phyloP scores from a whole-genome alignment of 2,329 filamentous ascomycete genomes.

The Sclerotinia minor region DNA sequence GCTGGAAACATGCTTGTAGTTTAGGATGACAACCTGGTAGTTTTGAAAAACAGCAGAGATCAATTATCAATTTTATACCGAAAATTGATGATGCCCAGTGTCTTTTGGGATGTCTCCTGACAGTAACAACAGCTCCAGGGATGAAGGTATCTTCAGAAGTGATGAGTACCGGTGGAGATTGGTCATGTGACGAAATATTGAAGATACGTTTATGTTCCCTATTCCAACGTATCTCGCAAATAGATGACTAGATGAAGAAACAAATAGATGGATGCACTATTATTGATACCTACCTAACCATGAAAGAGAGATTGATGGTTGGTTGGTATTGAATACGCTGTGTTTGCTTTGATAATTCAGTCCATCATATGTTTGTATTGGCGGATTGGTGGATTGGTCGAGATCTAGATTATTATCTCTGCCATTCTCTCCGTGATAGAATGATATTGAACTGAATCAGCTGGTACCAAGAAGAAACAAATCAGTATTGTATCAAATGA shows the following conservation, averaged over 20 bases:
- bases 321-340: neutral
- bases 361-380: neutral
- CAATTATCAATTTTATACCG: neutral
- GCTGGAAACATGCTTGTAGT: slow-evolving; percentile 21
- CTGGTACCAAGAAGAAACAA: neutral
- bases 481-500: neutral
- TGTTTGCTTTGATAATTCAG: neutral
- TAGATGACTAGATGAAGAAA: neutral
- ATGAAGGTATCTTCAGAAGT: neutral
- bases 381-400: neutral
- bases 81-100: neutral
- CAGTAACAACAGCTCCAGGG: neutral
- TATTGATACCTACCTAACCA: neutral
- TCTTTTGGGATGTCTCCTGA: neutral
- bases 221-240: neutral
- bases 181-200: slow-evolving; percentile 1
- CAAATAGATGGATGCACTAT: neutral
- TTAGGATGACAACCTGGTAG: neutral
- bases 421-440: neutral
- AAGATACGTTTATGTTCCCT: neutral
- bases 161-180: neutral
- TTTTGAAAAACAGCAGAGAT: neutral
- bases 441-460: neutral
- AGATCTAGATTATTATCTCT: neutral
- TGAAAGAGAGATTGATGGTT: neutral